phyloP scores from a whole-genome alignment of 2,329 filamentous ascomycete genomes.

The Eutypella sp. region DNA sequence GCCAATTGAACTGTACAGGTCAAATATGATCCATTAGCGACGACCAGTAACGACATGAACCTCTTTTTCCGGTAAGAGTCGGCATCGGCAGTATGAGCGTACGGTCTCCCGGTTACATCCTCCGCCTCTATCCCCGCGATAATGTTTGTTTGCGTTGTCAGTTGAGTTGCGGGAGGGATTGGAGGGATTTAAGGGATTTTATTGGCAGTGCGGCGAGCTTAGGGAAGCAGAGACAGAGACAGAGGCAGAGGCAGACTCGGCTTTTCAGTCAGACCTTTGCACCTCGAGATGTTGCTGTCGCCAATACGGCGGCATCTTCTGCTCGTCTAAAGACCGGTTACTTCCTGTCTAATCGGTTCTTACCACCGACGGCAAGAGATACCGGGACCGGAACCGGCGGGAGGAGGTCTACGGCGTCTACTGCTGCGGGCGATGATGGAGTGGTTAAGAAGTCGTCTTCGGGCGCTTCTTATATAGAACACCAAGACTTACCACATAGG shows the following conservation, averaged over 20 bases:
- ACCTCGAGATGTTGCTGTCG: slow-evolving; percentile 7
- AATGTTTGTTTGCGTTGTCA: slow-evolving; percentile 26
- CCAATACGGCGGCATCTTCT: slow-evolving; percentile 7
- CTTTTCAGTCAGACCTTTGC: slow-evolving; percentile 14
- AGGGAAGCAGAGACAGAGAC: too few species aligned
- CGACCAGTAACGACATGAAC: slow-evolving; percentile 21
- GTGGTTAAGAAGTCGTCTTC: too few species aligned
- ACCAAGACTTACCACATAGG: slow-evolving; percentile 21
- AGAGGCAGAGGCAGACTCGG: too few species aligned
- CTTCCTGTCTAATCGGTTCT: slow-evolving; percentile 24
- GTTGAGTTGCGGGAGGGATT: too few species aligned
- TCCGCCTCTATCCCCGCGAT: slow-evolving; percentile 20
- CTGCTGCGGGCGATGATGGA: background rate
- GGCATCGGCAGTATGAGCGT: slow-evolving; percentile 31
- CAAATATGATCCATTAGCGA: background rate
- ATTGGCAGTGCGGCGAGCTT: too few species aligned
- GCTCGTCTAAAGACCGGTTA: slow-evolving; percentile 22
- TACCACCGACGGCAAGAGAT: slow-evolving; percentile 4
- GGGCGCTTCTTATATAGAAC: slow-evolving; percentile 6
- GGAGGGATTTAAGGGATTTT: too few species aligned
- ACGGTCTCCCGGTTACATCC: slow-evolving; percentile 23
- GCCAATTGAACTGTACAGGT: too few species aligned
- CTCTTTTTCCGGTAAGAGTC: too few species aligned
- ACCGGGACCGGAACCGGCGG: background rate
- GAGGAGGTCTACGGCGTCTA: slow-evolving; percentile 2